A percentile compares a stretch with the other conserved stretches of the same genome.
Conservation (phyloP, 768 basidiomycete species). For the Ramaria sp. region DNA sequence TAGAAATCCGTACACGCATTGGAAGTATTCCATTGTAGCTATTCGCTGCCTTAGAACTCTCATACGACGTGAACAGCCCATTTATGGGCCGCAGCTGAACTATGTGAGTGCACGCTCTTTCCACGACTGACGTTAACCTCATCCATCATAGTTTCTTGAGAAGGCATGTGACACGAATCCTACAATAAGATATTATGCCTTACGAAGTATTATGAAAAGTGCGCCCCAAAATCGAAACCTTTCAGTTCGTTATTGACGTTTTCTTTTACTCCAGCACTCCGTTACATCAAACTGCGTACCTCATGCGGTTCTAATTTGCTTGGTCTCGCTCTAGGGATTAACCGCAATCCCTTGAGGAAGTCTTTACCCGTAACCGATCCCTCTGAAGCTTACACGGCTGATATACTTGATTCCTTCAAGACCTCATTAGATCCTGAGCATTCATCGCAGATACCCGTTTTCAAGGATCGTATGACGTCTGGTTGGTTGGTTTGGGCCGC, state of each 20-base stretch:
- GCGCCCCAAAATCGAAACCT: neutral
- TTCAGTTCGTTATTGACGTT: neutral
- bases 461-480: slow-evolving; percentile 45
- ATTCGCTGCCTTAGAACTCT: slow-evolving; percentile 57
- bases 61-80: slow-evolving; percentile 51
- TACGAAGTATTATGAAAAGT: slow-evolving; percentile 7
- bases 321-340: slow-evolving; percentile 51
- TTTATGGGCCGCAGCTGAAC: slow-evolving; percentile 35
- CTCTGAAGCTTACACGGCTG: slow-evolving; percentile 40
- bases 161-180: slow-evolving; percentile 54
- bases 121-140: neutral
- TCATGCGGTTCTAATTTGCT: slow-evolving; percentile 37
- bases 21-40: slow-evolving; percentile 69
- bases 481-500: slow-evolving; percentile 63
- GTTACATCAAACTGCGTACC: slow-evolving; percentile 75
- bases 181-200: slow-evolving; percentile 39
- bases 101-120: slow-evolving; percentile 16
- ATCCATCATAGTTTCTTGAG: slow-evolving; percentile 35
- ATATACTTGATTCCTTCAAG: slow-evolving; percentile 47
- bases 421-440: slow-evolving; percentile 31
- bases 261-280: slow-evolving; percentile 37
- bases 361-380: slow-evolving; percentile 35
- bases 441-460: slow-evolving; percentile 32
- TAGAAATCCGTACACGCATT: slow-evolving; percentile 54
- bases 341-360: slow-evolving; percentile 57